A percentile compares a stretch with the other conserved stretches of the same genome.
These are phyloP conservation scores for Cerrena zonata DNA, from an alignment of 1,284 basidiomycete species.

Conservation along the genomic window DNA sequence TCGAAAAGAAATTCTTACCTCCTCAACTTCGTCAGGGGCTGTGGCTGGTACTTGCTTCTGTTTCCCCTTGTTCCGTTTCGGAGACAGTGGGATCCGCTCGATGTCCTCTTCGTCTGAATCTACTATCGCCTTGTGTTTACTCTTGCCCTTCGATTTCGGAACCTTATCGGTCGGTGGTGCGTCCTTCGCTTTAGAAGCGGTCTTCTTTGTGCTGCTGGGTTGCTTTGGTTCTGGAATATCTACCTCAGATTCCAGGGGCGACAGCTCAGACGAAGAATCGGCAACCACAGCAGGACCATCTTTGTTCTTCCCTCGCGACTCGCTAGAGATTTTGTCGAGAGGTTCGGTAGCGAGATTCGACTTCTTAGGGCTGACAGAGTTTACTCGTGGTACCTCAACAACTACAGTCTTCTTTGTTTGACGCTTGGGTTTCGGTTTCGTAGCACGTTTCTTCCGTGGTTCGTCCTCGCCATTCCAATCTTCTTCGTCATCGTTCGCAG, in stretches of 20 bases:
- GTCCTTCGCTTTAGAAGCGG: not conserved
- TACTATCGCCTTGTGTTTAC: slow-evolving; percentile 2
- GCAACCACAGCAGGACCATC: not conserved
- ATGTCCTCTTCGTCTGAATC: slow-evolving; percentile 17
- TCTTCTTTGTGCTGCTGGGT: slow-evolving; percentile 16
- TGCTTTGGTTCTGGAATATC: slow-evolving; percentile 9
- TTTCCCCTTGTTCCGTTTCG: not conserved
- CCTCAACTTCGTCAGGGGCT: not conserved
- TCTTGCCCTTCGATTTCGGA: slow-evolving; percentile 3
- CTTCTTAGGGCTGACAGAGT: not conserved
- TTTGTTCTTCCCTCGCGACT: too few relatives aligned
- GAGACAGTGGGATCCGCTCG: not conserved
- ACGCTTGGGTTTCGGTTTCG: slow-evolving; percentile 17
- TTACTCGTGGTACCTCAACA: not conserved
- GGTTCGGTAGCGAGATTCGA: not conserved
- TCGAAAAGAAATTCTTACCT: not conserved
- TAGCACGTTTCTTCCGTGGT: slow-evolving; percentile 12
- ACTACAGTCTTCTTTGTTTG: slow-evolving; percentile 15
- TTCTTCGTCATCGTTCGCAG: slow-evolving; percentile 21
- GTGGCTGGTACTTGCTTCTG: not conserved
- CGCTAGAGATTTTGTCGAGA: too few relatives aligned
- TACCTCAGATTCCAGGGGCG: not conserved
- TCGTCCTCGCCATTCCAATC: slow-evolving; percentile 19
- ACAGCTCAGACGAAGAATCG: not conserved
- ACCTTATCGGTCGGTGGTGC: not conserved